Percentiles rank a stretch among this genome's conserved stretches.
These are phyloP conservation scores for Rheum nobile DNA, from an alignment of 148 eudicot genomes.

Conservation along the genomic window DNA sequence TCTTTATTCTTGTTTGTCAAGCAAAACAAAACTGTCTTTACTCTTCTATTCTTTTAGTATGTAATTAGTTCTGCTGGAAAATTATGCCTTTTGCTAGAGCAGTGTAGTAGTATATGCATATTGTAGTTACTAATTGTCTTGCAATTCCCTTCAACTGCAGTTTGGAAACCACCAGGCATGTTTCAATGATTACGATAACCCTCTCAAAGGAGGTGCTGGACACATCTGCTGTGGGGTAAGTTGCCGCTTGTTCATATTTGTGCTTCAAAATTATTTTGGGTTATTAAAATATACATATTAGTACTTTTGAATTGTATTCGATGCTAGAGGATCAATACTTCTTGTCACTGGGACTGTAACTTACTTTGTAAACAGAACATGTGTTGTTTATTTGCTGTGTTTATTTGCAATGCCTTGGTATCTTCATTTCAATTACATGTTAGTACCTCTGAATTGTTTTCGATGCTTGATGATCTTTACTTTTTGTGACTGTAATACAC, in stretches of 20 bases:
- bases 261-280: neutral
- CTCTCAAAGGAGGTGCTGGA: conserved; percentile 72
- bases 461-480: neutral
- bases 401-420: neutral
- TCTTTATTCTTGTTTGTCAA: neutral
- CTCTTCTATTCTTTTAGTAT: neutral
- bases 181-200: conserved; percentile 80
- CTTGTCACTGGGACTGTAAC: neutral
- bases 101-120: neutral
- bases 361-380: neutral
- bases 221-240: conserved; percentile 65
- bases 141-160: conserved; percentile 22
- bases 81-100: neutral
- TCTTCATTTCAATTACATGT: neutral
- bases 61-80: neutral
- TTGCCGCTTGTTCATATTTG: neutral
- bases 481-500: neutral
- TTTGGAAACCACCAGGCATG: conserved; percentile 91
- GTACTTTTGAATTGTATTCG: neutral
- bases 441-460: neutral
- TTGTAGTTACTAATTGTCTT: neutral
- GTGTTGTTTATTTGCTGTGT: neutral
- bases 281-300: neutral
- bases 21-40: neutral
- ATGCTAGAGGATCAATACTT: neutral